A percentile compares a stretch with the other conserved stretches of the same genome.
Conservation (phyloP, 257 asterid genomes). For the Jasminum sambac region DNA sequence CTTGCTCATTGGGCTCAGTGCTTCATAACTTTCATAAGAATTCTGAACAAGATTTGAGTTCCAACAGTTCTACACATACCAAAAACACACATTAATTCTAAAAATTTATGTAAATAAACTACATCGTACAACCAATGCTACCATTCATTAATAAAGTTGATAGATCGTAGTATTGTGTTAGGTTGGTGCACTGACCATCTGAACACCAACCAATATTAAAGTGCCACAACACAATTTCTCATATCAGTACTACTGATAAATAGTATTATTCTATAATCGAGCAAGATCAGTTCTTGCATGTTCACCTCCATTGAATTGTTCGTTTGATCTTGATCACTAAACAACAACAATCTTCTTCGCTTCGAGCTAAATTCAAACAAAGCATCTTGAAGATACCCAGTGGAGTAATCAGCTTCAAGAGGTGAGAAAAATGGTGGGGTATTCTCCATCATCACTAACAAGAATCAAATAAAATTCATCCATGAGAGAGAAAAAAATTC, state of each 20-base stretch:
- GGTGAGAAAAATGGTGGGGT: slow-evolving; percentile 39
- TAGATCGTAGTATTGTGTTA: no score
- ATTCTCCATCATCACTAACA: slow-evolving; percentile 27
- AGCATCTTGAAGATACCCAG: slow-evolving; percentile 91
- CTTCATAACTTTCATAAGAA: slow-evolving; percentile 36
- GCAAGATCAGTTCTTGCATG: background rate
- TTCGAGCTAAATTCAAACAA: slow-evolving; percentile 70
- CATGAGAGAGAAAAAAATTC: background rate
- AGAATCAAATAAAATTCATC: background rate
- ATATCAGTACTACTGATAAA: no score
- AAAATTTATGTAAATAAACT: background rate
- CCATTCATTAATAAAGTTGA: no score
- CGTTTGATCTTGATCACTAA: slow-evolving; percentile 23
- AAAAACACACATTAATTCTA: no score
- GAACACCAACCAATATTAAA: no score
- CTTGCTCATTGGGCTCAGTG: slow-evolving; percentile 36
- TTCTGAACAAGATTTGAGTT: slow-evolving; percentile 37
- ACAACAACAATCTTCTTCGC: slow-evolving; percentile 54
- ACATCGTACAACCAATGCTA: no score
- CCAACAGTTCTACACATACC: slow-evolving; percentile 34
- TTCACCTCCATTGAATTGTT: slow-evolving; percentile 25
- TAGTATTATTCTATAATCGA: no score
- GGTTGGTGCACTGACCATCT: no score
- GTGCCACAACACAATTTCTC: no score
- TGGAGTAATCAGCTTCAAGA: slow-evolving; percentile 45